Evolutionary conservation across 2,329 filamentous ascomycete species (phyloP), one percentile per base, ranked within the genome.

Genomic region (Alternaria sp.): DNA sequence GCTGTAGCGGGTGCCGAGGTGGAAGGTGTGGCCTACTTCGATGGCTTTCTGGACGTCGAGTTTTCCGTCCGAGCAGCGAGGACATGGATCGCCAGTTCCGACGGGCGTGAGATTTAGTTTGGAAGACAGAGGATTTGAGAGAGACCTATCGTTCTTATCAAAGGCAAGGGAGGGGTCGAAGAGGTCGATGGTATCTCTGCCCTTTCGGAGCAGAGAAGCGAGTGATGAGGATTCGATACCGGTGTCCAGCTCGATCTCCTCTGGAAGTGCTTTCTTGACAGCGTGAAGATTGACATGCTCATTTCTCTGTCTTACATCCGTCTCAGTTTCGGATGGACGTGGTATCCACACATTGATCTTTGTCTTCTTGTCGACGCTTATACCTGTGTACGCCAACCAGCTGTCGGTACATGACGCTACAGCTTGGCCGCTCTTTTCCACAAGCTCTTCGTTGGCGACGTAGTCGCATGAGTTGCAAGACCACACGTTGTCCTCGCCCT

Each of bases 21-120:
- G 90, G 81, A 99, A 99, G 0, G 96, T 98, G 79, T 99, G 96
- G 1, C 93, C 96, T 15, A 98, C 86, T 80, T 99, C 96, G 54
- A 98, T 90, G 8, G 94, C 92, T 65, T 87, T 90, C 61, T 91
- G 86, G 3, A 92, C 84, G 46, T 84, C 84, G 21, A 98, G 83
- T 3, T 79, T 82, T 0, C 91, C 91, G 0, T 83, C 73, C 0
- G 81, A 74, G 76, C 96, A 99, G 43, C 85, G 84, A 0, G 92
- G 88, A 72, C 96, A 99, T 11, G 79, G 71, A 73, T 96, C 93
- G 12, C 91, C 92, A 46, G 89, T 81, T 51, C 83, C 83, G 18
- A 91, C 87, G 61, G 87, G 87, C 8, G 93, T 82, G 9, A 97
- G 80, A 69, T 92, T 89, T 57, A 20, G 54, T 25, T 43, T 58